Percentiles rank a stretch among this genome's conserved stretches.
phyloP scores from a whole-genome alignment of 208 protist species.

The Crithidia acanthocephali region DNA sequence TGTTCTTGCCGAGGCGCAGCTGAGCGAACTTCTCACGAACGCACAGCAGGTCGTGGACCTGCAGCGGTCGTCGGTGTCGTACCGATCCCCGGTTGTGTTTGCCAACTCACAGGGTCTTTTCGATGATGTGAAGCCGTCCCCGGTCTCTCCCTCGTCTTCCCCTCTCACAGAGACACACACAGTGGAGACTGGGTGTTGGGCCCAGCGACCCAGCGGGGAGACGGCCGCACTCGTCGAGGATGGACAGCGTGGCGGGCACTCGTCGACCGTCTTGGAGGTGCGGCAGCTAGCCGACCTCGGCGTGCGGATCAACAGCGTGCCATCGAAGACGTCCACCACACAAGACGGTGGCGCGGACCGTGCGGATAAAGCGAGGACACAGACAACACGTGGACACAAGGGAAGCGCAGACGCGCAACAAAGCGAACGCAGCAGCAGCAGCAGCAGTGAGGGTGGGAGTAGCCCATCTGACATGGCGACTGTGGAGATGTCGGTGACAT shows the following conservation, averaged over 20 bases:
- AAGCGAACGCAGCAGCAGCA: not conserved
- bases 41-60: not conserved
- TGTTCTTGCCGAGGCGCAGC: not conserved
- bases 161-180: no score
- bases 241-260: not conserved
- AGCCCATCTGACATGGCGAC: conserved; percentile 1
- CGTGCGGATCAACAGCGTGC: no score
- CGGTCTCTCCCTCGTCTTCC: no score
- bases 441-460: not conserved
- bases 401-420: no score
- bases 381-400: no score
- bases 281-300: not conserved
- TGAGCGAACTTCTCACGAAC: conserved; percentile 1
- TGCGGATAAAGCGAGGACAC: no score
- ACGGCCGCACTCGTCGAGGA: not conserved
- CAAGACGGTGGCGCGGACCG: no score
- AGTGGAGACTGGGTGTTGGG: no score
- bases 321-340: no score
- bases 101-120: not conserved
- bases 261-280: not conserved
- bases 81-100: not conserved
- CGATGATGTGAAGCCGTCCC: not conserved
- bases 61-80: not conserved
- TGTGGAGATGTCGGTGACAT: not conserved
- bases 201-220: not conserved